phyloP scores from a whole-genome alignment of 148 eudicot genomes.

The Oxyria digyna region DNA sequence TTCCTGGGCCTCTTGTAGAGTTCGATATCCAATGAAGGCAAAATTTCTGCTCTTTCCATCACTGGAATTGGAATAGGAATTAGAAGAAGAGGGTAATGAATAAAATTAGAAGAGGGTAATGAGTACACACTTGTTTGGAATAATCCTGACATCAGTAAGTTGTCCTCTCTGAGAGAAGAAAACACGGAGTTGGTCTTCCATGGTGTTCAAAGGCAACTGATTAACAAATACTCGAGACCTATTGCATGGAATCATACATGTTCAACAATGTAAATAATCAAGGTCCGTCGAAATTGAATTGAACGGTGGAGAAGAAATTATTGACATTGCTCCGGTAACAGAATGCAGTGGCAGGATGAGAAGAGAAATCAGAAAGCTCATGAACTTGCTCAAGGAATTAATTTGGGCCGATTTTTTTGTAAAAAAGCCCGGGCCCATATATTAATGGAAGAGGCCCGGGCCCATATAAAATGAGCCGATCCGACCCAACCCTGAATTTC shows the following conservation, averaged over 20 bases:
- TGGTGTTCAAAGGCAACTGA: constrained; percentile 57
- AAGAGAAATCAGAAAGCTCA: no score
- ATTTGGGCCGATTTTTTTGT: no score
- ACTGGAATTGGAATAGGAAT: constrained; percentile 27
- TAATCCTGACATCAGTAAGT: constrained; percentile 87
- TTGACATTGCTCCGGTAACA: not conserved
- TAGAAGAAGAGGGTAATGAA: not conserved
- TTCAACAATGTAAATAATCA: not conserved
- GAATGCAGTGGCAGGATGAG: not conserved
- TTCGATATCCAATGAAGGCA: constrained; percentile 80
- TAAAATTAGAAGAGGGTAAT: not conserved
- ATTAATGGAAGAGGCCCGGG: no score
- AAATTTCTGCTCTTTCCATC: constrained; percentile 90
- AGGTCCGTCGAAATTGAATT: not conserved
- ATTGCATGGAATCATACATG: not conserved
- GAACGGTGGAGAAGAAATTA: not conserved
- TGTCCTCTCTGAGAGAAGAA: constrained; percentile 81
- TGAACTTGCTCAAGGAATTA: no score
- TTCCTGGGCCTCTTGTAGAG: constrained; percentile 62
- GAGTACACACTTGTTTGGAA: constrained; percentile 49
- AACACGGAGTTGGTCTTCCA: constrained; percentile 61
- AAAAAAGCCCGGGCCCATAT: no score
- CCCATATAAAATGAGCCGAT: no score
- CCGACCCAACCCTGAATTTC: no score
- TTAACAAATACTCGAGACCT: constrained; percentile 90